A percentile compares a stretch with the other conserved stretches of the same genome.
These are phyloP conservation scores for Clitocybe nebularis DNA, from an alignment of 1,284 basidiomycete species.

Conservation along the genomic window DNA sequence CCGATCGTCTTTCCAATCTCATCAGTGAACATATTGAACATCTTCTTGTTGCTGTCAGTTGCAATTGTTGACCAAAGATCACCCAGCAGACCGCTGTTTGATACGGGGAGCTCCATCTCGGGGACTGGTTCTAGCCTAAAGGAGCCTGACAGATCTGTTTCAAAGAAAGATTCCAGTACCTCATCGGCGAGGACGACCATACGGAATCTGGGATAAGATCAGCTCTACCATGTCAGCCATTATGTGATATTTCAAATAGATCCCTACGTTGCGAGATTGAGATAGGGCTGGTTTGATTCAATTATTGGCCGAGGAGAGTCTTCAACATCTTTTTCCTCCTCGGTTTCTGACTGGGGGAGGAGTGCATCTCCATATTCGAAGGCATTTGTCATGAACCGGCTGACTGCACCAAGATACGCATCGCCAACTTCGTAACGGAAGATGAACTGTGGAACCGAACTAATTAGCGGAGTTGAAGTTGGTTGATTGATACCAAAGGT, in stretches of 20 bases:
- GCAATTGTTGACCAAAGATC: conserved; percentile 87
- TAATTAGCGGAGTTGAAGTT: conserved; percentile 3
- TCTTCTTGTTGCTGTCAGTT: conserved; percentile 83
- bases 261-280: conserved; percentile 77
- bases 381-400: conserved; percentile 94
- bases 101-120: conserved; percentile 58
- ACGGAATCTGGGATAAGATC: conserved; percentile 64
- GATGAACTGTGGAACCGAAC: conserved; percentile 66
- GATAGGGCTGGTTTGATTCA: conserved; percentile 78
- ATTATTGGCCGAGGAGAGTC: conserved; percentile 43
- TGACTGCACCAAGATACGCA: conserved; percentile 92
- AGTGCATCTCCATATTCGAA: conserved; percentile 94
- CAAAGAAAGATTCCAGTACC: conserved; percentile 92
- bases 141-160: conserved; percentile 81
- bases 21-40: conserved; percentile 85
- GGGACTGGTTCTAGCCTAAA: conserved; percentile 79
- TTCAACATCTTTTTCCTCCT: conserved; percentile 30
- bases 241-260: too few relatives aligned
- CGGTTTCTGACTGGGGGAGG: conserved; percentile 42
- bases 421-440: conserved; percentile 98
- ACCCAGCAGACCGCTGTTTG: conserved; percentile 67
- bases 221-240: not conserved
- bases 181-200: conserved; percentile 97
- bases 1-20: conserved; percentile 92
- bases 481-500: conserved; percentile 1